Evolutionary conservation across 148 eudicot species (phyloP).

Genomic region (Fagopyrum homotropicum): DNA sequence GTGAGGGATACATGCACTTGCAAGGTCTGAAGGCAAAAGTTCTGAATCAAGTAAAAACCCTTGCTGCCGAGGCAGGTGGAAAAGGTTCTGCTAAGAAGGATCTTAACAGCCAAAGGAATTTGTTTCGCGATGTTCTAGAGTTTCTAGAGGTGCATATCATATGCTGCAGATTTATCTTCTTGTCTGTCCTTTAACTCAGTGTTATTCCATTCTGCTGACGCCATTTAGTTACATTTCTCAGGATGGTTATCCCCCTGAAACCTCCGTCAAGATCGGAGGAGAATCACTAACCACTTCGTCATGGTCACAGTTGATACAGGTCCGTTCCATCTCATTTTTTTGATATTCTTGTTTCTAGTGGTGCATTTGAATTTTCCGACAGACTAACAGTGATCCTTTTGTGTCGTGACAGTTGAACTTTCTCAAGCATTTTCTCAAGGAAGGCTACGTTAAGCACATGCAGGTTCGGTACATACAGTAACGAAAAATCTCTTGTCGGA

Average conservation of each 20-base stretch:
- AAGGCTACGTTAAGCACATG: slow-evolving; percentile 89
- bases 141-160: slow-evolving; percentile 54
- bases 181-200: not conserved
- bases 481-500: too few relatives aligned
- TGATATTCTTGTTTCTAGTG: too few relatives aligned
- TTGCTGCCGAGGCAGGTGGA: slow-evolving; percentile 67
- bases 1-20: slow-evolving; percentile 30
- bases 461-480: slow-evolving; percentile 27
- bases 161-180: not conserved
- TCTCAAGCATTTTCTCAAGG: slow-evolving; percentile 65
- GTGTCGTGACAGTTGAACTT: slow-evolving; percentile 49
- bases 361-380: not conserved
- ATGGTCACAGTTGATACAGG: slow-evolving; percentile 79
- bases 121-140: slow-evolving; percentile 56
- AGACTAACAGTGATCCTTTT: not conserved
- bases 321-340: not conserved
- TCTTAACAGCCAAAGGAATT: slow-evolving; percentile 59
- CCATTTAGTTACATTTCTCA: slow-evolving; percentile 13
- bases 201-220: not conserved
- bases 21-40: slow-evolving; percentile 52
- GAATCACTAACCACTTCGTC: slow-evolving; percentile 44
- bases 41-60: slow-evolving; percentile 57
- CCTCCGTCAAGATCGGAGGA: slow-evolving; percentile 66
- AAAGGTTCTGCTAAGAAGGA: slow-evolving; percentile 75
- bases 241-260: slow-evolving; percentile 67